Evolutionary conservation across 2,329 filamentous ascomycete genomes (phyloP), one percentile per base, ranked within the genome.

Genomic region (Lasiodiplodia sp.): DNA sequence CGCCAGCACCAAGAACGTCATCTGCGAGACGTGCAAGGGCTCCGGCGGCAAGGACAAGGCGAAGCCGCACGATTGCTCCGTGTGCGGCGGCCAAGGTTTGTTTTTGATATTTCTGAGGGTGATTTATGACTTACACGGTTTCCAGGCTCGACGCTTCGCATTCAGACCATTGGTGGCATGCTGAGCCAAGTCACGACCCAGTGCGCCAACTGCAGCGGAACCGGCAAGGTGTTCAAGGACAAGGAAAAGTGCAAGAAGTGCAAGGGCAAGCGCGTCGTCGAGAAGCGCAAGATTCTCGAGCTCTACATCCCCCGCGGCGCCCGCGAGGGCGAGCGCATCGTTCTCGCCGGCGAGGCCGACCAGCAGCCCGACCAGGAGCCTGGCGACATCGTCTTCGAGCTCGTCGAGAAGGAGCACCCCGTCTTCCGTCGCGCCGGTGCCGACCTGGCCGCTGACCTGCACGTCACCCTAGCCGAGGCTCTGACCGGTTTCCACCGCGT

Each of bases 221-320:
- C 90, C n/a, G 96, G 96, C 6, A 90, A 90, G 76, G 90, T 94
- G 76, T 97, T 90, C 83, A 95, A 95, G 80, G 93, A 97, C 77
- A 98, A 98, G 85, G 96, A 99, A 77, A 93, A 93, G 78, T 99
- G 96, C 86, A 97, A 97, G 86, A 97, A 96, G 85, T 99, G 96
- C 88, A 98, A 98, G 83, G 96, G 96, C 76, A 92, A 92, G 80
- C 88, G 93, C 71, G 94, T 93, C 16, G 89, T 90, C 55, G 91
- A 94, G 75, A 92, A 96, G 81, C 96, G 92, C 81, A 99, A 98
- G 84, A 92, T 95, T 3, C 85, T 99, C 70, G 96, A 99, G 82
- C 91, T 99, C 65, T 98, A 98, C 83, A 97, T 99, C 70, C 94
- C 95, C 11, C 89, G 92, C 65, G 95, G 95, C 57, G 91, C 79